Evolutionary conservation across 164 flowering plant genomes (phyloP).

Genomic region (Dillenia turbinata): DNA sequence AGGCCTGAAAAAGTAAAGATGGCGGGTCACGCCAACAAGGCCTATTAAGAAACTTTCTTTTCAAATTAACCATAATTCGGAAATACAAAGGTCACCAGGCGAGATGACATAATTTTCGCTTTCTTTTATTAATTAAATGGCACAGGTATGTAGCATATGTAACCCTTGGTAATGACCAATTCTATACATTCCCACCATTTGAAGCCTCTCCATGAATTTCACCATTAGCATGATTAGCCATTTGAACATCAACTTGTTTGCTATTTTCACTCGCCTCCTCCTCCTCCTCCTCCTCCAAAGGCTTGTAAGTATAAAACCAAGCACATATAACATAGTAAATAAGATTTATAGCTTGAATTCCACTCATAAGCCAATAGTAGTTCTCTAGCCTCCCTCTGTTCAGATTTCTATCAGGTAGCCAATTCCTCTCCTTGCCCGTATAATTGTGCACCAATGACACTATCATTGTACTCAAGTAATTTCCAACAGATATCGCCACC

Average conservation of each 20-base stretch:
- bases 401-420: constrained; percentile 61
- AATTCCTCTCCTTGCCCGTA: constrained; percentile 37
- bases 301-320: constrained; percentile 45
- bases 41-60: no score
- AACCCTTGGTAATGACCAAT: no score
- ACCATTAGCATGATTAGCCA: neutral
- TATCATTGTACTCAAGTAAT: constrained; percentile 46
- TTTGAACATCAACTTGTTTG: constrained; percentile 17
- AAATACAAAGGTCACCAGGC: no score
- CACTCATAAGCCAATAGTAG: constrained; percentile 54
- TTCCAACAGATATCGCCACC: constrained; percentile 43
- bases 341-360: constrained; percentile 51
- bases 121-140: no score
- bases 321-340: constrained; percentile 47
- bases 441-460: constrained; percentile 50
- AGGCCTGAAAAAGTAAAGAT: no score
- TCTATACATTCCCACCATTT: no score
- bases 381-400: constrained; percentile 57
- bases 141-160: no score
- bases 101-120: no score
- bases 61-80: no score
- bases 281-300: constrained; percentile 28
- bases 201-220: no score
- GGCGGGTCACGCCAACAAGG: no score
- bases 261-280: constrained; percentile 3